These are phyloP conservation scores for Picocystis sp. DNA, from an alignment of 163 green algal genomes.

Conservation along the genomic window DNA sequence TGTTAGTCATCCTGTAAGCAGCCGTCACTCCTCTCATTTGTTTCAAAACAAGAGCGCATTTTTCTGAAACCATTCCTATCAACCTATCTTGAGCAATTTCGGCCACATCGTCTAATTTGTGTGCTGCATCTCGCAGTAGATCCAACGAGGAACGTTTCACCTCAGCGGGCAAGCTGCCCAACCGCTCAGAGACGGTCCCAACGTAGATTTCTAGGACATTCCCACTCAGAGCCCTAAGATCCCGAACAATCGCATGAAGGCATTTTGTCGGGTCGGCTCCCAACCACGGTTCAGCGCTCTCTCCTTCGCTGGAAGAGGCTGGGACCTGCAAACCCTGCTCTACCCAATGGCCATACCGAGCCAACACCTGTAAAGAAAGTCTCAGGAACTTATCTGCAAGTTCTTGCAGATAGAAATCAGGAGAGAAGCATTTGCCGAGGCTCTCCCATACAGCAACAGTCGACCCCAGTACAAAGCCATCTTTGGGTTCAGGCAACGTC, in stretches of 20 bases:
- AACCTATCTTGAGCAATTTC: neutral
- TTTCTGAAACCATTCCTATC: slow-evolving; percentile 25
- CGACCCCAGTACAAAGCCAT: neutral
- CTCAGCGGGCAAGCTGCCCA: no score
- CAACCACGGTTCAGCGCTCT: no score
- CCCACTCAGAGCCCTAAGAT: no score
- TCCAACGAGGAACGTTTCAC: no score
- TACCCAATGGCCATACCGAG: slow-evolving; percentile 47
- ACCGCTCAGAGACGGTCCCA: no score
- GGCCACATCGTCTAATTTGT: neutral
- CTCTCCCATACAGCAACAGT: slow-evolving; percentile 16
- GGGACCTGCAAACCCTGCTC: slow-evolving; percentile 1
- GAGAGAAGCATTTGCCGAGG: slow-evolving; percentile 25
- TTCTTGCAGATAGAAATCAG: slow-evolving; percentile 46
- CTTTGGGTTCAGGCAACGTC: neutral
- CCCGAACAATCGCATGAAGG: no score
- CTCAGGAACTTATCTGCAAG: slow-evolving; percentile 64
- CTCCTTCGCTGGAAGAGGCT: no score
- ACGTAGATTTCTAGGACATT: no score
- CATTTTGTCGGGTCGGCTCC: no score
- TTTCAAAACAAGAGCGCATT: slow-evolving; percentile 47
- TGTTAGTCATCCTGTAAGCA: slow-evolving; percentile 78
- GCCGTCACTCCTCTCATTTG: slow-evolving; percentile 83
- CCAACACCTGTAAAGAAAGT: slow-evolving; percentile 58
- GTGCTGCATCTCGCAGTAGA: no score